phyloP scores from a whole-genome alignment of 805 yeast species.

The Sugiyamaella valdiviana region DNA sequence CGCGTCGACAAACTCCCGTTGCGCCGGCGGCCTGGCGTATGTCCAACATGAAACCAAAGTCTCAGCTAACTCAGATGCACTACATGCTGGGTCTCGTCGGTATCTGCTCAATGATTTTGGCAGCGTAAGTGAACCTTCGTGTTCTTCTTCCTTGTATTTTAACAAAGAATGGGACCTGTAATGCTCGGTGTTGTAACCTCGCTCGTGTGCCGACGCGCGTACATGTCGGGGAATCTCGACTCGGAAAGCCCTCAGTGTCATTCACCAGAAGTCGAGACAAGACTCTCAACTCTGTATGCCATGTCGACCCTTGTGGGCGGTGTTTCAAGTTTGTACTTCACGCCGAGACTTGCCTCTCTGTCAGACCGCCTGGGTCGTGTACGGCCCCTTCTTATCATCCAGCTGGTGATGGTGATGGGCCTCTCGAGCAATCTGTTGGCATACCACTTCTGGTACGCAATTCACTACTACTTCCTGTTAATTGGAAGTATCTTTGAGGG shows the following conservation, averaged over 20 bases:
- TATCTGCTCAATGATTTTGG: not conserved
- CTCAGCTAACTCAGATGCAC: not conserved
- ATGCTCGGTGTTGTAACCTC: not conserved
- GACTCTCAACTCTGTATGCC: not conserved
- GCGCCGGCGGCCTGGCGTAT: not conserved
- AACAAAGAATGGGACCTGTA: not conserved
- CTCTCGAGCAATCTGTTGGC: slow-evolving; percentile 1
- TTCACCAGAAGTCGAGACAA: not conserved
- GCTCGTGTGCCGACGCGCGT: not conserved
- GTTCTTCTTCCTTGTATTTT: not conserved
- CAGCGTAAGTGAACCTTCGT: not conserved
- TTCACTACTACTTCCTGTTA: slow-evolving; percentile 2
- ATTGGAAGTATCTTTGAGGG: slow-evolving; percentile 3
- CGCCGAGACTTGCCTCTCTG: not conserved
- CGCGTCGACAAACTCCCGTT: not conserved
- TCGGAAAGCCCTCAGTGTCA: not conserved
- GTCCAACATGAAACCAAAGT: not conserved
- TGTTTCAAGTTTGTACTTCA: not conserved
- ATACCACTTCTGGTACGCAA: not conserved
- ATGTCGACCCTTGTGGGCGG: not conserved
- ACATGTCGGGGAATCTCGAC: not conserved
- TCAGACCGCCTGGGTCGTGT: not conserved
- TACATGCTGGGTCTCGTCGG: not conserved
- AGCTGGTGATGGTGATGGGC: slow-evolving; percentile 1
- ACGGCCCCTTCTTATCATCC: not conserved